Evolutionary conservation across 345 rosid genomes (phyloP), one percentile per base, ranked within the genome.

Genomic region (Noccaea caerulescens): DNA sequence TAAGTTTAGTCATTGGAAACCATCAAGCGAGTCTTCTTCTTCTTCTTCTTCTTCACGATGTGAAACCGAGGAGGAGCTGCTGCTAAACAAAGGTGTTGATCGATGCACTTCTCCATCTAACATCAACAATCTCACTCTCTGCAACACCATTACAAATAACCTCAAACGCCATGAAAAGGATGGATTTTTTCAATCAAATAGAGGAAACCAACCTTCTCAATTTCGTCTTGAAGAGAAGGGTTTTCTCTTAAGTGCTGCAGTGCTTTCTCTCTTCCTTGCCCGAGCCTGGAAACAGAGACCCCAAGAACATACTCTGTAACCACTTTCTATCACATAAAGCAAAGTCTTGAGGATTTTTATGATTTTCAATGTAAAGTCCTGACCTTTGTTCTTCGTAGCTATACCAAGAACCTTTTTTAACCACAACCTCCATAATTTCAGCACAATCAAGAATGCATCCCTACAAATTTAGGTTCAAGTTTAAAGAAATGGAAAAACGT

Each of bases 381-480:
- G 12, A 91, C 98, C 91, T 88, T 38, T 86, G 90, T 53, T 93
- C 98, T 61, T 88, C 96, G 69, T 84, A 91, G 78, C 97, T 91
- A 81, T 93, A 93, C 98, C 98, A 93, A 68, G 98, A 86, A 36
- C 98, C 97, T 49, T 91, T 93, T 82, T 89, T 93, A 33, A 84
- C 79, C 46, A 91, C 91, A 63, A 87, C 80, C 71, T 87, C 91
- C 92, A 88, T 85, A 77, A 79, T 77, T 58, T 93, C 97, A 70
- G 97, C 96, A 78, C 92, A 87, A 79, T 90, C 98, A 77, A 90
- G 81, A 77, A 90, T 51, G 69, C 98, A 93, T 60, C 97, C 98
- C 96, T 93, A 81, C 80, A 75, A 30, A 13, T 79, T 4, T 5
- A 52, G 43, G 71, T 37, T 54, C 53, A 42, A 69, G 77, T 44